Evolutionary conservation across 306 rosid genomes (phyloP).

Genomic region (Inga oerstediana): DNA sequence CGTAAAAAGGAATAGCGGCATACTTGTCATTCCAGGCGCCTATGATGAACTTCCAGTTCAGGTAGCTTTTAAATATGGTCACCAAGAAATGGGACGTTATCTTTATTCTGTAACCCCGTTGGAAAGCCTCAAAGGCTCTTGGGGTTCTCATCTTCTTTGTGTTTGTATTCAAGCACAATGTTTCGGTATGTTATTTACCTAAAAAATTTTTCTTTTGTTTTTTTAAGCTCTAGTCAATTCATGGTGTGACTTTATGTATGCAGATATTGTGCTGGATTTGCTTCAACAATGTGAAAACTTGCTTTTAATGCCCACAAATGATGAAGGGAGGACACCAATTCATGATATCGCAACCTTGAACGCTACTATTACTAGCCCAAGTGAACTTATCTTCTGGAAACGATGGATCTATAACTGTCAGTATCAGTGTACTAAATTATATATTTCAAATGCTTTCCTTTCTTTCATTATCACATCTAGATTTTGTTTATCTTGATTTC

Average conservation of each 20-base stretch:
- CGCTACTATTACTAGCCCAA: neutral
- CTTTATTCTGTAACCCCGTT: neutral
- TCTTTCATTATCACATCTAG: too few species aligned
- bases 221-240: too few species aligned
- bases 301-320: neutral
- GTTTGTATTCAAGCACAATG: neutral
- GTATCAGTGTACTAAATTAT: too few species aligned
- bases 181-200: neutral
- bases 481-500: too few species aligned
- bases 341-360: neutral
- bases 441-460: too few species aligned
- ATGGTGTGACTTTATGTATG: too few species aligned
- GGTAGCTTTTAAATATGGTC: rapidly evolving
- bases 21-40: neutral
- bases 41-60: neutral
- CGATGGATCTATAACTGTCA: neutral
- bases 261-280: neutral
- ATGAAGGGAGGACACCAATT: neutral
- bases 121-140: neutral
- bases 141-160: neutral
- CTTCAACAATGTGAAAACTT: neutral
- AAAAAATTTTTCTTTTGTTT: too few species aligned
- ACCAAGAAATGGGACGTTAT: neutral
- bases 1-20: neutral
- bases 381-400: neutral